These are phyloP conservation scores for Oidium heveae DNA, from an alignment of 2,329 filamentous ascomycete genomes.

Conservation along the genomic window DNA sequence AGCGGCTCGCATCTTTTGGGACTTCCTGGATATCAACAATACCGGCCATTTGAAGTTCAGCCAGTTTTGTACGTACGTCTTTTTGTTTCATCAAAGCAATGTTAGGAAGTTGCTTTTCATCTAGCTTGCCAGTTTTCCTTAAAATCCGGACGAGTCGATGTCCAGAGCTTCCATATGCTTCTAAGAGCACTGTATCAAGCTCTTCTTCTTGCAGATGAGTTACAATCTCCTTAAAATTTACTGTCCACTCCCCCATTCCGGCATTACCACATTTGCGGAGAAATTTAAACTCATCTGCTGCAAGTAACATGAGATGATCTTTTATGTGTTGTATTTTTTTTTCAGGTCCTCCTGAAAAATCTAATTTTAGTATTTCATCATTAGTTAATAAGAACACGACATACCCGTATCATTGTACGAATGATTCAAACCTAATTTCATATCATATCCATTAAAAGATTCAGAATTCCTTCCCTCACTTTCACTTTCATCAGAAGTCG, in stretches of 20 bases:
- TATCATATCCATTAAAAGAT: not conserved
- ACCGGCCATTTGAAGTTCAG: slow-evolving; percentile 63
- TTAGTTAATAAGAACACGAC: too few species aligned
- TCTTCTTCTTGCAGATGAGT: slow-evolving; percentile 48
- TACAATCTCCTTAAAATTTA: slow-evolving; percentile 56
- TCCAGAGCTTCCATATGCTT: slow-evolving; percentile 50
- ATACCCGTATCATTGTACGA: too few species aligned
- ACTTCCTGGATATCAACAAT: slow-evolving; percentile 86
- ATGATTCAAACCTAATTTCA: too few species aligned
- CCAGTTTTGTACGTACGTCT: slow-evolving; percentile 64
- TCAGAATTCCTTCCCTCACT: slow-evolving; percentile 2
- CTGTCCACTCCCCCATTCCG: slow-evolving; percentile 50
- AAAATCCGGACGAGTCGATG: slow-evolving; percentile 70
- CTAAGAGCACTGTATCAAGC: slow-evolving; percentile 57
- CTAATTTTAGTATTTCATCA: too few species aligned
- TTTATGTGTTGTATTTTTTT: slow-evolving; percentile 34
- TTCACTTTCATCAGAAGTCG: slow-evolving; percentile 4
- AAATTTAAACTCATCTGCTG: slow-evolving; percentile 43
- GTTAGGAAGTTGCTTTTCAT: slow-evolving; percentile 68
- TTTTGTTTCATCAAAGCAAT: slow-evolving; percentile 64
- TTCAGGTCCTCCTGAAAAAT: slow-evolving; percentile 6
- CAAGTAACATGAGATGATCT: slow-evolving; percentile 47
- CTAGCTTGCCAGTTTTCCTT: slow-evolving; percentile 69
- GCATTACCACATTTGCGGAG: slow-evolving; percentile 37
- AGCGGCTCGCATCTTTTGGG: slow-evolving; percentile 60